Evolutionary conservation across 1,139 yeast species (phyloP).

Genomic region (Hemisphaericaspora xylofermentans): DNA sequence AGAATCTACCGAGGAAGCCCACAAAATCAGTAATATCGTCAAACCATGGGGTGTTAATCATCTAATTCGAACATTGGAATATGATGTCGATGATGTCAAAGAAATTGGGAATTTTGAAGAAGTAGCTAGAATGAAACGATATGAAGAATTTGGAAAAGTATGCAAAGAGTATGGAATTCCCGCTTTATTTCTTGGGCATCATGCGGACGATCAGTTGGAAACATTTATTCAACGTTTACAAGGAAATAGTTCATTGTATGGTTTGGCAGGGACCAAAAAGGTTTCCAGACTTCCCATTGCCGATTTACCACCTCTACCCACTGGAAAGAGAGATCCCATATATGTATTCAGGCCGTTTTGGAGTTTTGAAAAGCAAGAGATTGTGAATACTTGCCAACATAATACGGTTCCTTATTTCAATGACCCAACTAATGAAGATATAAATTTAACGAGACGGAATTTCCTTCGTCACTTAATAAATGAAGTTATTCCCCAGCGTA

Average conservation of each 20-base stretch:
- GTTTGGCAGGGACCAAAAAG: conserved; percentile 46
- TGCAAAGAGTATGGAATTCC: conserved; percentile 30
- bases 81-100: conserved; percentile 23
- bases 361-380: conserved; percentile 38
- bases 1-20: conserved; percentile 51
- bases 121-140: conserved; percentile 56
- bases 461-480: conserved; percentile 35
- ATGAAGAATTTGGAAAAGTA: conserved; percentile 35
- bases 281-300: conserved; percentile 28
- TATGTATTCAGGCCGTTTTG: conserved; percentile 55
- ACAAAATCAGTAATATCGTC: conserved; percentile 33
- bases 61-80: conserved; percentile 33
- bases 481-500: conserved; percentile 24
- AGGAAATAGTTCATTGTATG: conserved; percentile 57
- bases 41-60: conserved; percentile 42
- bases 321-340: conserved; percentile 13
- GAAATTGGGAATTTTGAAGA: conserved; percentile 49
- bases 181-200: conserved; percentile 62
- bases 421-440: conserved; percentile 62
- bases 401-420: conserved; percentile 59
- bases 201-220: conserved; percentile 69
- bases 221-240: conserved; percentile 60
- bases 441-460: conserved; percentile 56
- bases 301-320: conserved; percentile 14
- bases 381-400: conserved; percentile 45